These are phyloP conservation scores for Clonostachys rhizophaga DNA, from an alignment of 2,329 filamentous ascomycete species.

Conservation along the genomic window DNA sequence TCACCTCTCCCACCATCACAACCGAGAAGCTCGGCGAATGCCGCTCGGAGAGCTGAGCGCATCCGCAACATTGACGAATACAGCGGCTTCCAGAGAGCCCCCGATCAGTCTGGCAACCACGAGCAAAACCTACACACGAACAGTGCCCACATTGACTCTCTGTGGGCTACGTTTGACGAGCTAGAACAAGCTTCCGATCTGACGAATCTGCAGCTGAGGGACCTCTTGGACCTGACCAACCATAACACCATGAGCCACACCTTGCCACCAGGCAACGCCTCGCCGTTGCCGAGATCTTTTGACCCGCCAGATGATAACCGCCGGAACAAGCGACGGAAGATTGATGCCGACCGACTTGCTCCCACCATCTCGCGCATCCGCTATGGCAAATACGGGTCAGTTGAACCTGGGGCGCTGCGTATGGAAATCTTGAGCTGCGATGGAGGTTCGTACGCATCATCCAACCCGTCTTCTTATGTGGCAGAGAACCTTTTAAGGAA, in stretches of 20 bases:
- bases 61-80: conserved; percentile 24
- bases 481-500: conserved; percentile 80
- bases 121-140: conserved; percentile 14
- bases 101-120: conserved; percentile 13
- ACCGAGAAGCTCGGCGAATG: conserved; percentile 10
- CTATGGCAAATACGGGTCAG: conserved; percentile 85
- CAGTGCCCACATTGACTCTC: conserved; percentile 8
- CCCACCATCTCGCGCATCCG: conserved; percentile 54
- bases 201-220: conserved; percentile 35
- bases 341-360: conserved; percentile 57
- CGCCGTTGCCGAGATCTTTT: conserved; percentile 24
- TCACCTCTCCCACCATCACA: neutral
- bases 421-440: conserved; percentile 92
- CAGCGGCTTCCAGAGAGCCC: conserved; percentile 17
- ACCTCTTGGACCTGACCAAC: conserved; percentile 33
- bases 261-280: conserved; percentile 13
- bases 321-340: conserved; percentile 63
- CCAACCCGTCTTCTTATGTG: conserved; percentile 58
- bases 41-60: conserved; percentile 25
- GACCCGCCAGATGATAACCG: conserved; percentile 42
- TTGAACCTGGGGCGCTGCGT: conserved; percentile 72
- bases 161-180: conserved; percentile 24
- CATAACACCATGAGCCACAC: conserved; percentile 6
- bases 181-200: conserved; percentile 32
- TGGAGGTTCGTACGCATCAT: conserved; percentile 57